These are phyloP conservation scores for Wallacemonas collosoma DNA, from an alignment of 208 protist genomes.

Conservation along the genomic window DNA sequence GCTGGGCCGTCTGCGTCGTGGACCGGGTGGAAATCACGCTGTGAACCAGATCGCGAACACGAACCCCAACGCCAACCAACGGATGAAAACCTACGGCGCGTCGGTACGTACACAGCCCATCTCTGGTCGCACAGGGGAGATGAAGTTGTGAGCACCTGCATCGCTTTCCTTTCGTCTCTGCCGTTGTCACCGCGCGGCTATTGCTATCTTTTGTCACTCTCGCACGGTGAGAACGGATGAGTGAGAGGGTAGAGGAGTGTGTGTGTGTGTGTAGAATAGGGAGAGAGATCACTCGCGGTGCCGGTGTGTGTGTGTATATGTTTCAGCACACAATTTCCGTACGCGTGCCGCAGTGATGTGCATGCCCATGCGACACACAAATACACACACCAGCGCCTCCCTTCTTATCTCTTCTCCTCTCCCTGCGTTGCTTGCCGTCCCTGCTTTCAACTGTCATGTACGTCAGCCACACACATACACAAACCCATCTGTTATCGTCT, in stretches of 20 bases:
- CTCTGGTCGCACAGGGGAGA: neutral
- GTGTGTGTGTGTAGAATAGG: no score
- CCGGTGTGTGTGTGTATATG: constrained; percentile 5
- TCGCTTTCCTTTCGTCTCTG: neutral
- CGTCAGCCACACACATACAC: no score
- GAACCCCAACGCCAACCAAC: neutral
- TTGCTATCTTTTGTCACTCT: no score
- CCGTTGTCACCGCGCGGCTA: no score
- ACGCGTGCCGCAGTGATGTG: neutral
- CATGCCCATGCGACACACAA: neutral
- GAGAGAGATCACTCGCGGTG: neutral
- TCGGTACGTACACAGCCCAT: neutral
- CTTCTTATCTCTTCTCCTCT: no score
- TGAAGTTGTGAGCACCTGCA: neutral
- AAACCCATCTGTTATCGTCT: neutral
- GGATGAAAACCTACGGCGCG: constrained; percentile 1
- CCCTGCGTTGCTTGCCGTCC: no score
- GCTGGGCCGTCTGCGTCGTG: constrained; percentile 5
- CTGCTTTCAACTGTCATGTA: no score
- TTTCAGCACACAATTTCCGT: neutral
- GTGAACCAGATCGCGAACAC: neutral
- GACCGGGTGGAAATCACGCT: constrained; percentile 13
- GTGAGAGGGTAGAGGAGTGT: no score
- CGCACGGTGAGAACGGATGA: no score
- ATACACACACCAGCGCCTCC: no score